Percentiles rank a stretch among this genome's conserved stretches.
Conservation (phyloP, 2,329 filamentous ascomycete genomes). For the Ophiognomonia clavigignenti-juglandacearum region DNA sequence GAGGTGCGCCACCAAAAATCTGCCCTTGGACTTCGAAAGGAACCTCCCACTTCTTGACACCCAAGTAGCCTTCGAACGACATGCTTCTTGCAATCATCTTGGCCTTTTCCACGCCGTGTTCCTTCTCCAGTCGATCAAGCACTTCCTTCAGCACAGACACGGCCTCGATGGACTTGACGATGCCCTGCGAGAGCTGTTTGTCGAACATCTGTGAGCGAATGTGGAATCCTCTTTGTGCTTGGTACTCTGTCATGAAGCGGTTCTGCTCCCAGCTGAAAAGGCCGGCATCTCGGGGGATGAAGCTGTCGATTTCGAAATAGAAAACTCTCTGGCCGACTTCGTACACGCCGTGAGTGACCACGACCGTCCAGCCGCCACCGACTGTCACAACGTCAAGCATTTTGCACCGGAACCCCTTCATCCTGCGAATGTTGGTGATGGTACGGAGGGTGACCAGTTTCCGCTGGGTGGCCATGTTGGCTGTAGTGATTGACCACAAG, state of each 20-base stretch:
- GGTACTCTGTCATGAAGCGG: conserved; percentile 8
- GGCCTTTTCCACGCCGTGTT: conserved; percentile 13
- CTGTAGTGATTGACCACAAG: neutral
- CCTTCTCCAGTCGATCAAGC: conserved; percentile 16
- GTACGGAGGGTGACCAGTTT: conserved; percentile 26
- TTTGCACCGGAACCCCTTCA: conserved; percentile 12
- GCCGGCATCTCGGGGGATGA: conserved; percentile 21
- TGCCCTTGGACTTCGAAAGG: conserved; percentile 2
- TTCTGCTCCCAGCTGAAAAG: conserved; percentile 20
- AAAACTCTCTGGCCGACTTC: conserved; percentile 23
- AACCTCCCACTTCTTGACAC: conserved; percentile 25
- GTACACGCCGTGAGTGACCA: conserved; percentile 15
- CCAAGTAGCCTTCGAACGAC: conserved; percentile 22
- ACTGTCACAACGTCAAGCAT: conserved; percentile 18
- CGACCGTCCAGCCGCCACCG: conserved; percentile 24
- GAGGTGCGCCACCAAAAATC: conserved; percentile 18
- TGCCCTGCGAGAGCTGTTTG: conserved; percentile 24
- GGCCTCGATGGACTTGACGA: conserved; percentile 17
- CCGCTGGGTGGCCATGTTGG: conserved; percentile 21
- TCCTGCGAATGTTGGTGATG: conserved; percentile 16
- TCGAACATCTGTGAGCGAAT: conserved; percentile 18
- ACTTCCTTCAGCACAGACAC: conserved; percentile 19
- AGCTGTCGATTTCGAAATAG: conserved; percentile 29
- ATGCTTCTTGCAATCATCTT: conserved; percentile 15
- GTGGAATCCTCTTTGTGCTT: conserved; percentile 20